Conservation (phyloP, 1,284 basidiomycete species). For the Ganoderma leucocontextum region DNA sequence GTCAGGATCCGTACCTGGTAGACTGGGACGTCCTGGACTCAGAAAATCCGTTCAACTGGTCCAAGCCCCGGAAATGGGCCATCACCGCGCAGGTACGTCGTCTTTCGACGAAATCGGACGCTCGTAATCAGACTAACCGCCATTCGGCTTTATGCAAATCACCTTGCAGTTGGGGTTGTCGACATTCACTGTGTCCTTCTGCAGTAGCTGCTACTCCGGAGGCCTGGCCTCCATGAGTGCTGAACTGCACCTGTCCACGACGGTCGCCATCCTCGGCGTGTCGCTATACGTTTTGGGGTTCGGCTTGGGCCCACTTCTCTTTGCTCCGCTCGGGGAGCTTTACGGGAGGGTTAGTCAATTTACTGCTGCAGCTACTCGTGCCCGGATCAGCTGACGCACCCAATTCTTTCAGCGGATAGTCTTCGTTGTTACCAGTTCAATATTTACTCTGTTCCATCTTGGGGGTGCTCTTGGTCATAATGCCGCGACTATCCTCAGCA, state of each 20-base stretch:
- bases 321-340: slow-evolving; percentile 49
- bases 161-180: slow-evolving; percentile 41
- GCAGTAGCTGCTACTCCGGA: slow-evolving; percentile 66
- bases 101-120: background rate
- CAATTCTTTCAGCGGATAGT: slow-evolving; percentile 51
- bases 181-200: slow-evolving; percentile 71
- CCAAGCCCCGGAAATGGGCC: slow-evolving; percentile 55
- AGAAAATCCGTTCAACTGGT: slow-evolving; percentile 74
- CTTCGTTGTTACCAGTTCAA: slow-evolving; percentile 63
- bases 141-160: slow-evolving; percentile 42
- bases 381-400: background rate
- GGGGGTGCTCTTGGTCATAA: slow-evolving; percentile 69
- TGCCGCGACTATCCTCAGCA: slow-evolving; percentile 64
- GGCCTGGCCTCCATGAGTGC: slow-evolving; percentile 56
- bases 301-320: slow-evolving; percentile 58
- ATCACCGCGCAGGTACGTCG: slow-evolving; percentile 60
- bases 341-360: slow-evolving; percentile 54
- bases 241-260: slow-evolving; percentile 59
- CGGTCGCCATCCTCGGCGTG: slow-evolving; percentile 67
- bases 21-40: slow-evolving; percentile 64
- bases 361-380: no score
- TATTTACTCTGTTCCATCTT: slow-evolving; percentile 71
- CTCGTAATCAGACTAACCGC: background rate
- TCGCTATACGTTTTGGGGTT: slow-evolving; percentile 65
- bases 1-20: slow-evolving; percentile 61